Base-by-base conservation (phyloP, 306 rosid genomes). In the Vigna angularis region DNA sequence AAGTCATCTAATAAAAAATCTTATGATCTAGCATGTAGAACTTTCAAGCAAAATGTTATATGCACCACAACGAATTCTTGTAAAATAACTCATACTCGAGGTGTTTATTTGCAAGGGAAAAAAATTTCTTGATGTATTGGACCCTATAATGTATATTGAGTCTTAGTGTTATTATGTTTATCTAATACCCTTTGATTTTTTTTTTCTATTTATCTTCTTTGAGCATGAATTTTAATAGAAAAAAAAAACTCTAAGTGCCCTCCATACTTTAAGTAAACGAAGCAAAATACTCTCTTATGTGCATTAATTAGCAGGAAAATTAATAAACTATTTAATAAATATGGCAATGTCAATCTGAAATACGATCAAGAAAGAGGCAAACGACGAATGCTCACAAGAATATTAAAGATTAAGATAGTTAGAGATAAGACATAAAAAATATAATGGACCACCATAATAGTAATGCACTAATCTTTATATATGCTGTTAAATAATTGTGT, bases 401-500 rank as follows among this genome's bases (percentile, higher is more conserved):
- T 52, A 56, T 80, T 57, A 75, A 78, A 82, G 85, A 88, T 36
- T 72, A 70, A 78, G 87, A 85, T 84, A 10, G 80, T 76, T 73
- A 63, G 26, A 47, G 59, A 80, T 80, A 83, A 80, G 85, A 74
- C 55, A 58, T 50, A 7, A 81, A 76, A 75, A 79, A 48, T 58
- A 24, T 16, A 72, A 70, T 68, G 94, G 94, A 90, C 92, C 94
- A 86, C 94, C 80, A 64, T 77, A 62, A 66, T 71, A 50, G 66
- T 67, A 81, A 82, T 91, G 68, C 83, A 86, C 70, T 78, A 75
- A 74, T 82, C 83, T 81, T 91, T 87, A 87, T 26, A 26, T 26
- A 26, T 87, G 87, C 87, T 76, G 79, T 87, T 47, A 87, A 75
- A 85, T 91, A 77, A 86, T 83, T 73, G 79, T 66, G 93, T 86